Evolutionary conservation across 352 stramenopile genomes (phyloP), one percentile per base, ranked within the genome.

Genomic region (Phytophthora brassicae): DNA sequence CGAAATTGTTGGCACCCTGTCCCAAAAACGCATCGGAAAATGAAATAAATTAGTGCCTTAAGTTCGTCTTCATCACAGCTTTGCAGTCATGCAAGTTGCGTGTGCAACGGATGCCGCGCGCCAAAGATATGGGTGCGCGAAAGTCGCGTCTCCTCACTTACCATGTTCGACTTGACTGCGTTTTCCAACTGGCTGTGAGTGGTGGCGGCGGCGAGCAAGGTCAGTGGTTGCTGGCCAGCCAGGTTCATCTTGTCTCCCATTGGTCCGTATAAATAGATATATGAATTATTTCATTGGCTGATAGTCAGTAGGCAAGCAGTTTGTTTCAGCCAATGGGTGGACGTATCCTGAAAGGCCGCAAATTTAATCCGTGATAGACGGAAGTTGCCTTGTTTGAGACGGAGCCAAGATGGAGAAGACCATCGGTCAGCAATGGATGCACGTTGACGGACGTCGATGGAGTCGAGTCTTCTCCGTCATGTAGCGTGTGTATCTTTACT

Each of bases 1-100:
- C 89, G 66, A 94, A 92, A 65, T 88, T 86, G 75, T 92, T 94
- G 64, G 69, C 60, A 62, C 69, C 69, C 69, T 77, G 49, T 11
- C 20, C 20, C 17, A 22, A 14, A 42, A 6, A 22, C 58, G 11
- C 16, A 39, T 19, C 19, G 17, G 12, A 28, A 17, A n/a, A 44
- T 5, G 16, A 33, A 63, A n/a, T 47, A 66, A 65, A 55, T 74
- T 71, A 74, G 55, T 64, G 44, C 54, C 13, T 62, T 16, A 7
- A 23, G 22, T 36, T 41, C 38, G n/a, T 6, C 19, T n/a, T 2
- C 0, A 46, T 52, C 47, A 54, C 28, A 23, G 23, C 47, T 49
- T 60, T 49, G 17, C 13, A 16, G 17, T 14, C 43, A 23, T 44
- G 59, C 45, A 60, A 49, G 33, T 64, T 67, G 58, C 53, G 48